Evolutionary conservation across 2,329 filamentous ascomycete genomes (phyloP).

Genomic region (Pyrenochaeta sp.): DNA sequence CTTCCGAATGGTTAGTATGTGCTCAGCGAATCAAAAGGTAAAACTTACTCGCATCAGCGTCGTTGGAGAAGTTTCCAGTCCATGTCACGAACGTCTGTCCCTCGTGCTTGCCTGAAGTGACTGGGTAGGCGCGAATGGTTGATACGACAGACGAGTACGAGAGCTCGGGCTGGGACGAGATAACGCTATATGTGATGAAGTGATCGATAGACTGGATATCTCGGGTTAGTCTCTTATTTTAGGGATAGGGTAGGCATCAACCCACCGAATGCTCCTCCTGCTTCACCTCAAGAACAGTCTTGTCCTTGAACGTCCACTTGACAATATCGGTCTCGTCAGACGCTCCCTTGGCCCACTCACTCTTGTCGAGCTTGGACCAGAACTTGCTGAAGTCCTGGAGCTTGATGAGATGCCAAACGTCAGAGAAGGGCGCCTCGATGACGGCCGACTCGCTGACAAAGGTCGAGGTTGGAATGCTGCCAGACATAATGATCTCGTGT

Average conservation of each 20-base stretch:
- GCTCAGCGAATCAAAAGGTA: not conserved
- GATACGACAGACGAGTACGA: constrained; percentile 72
- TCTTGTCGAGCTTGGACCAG: constrained; percentile 69
- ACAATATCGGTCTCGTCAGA: constrained; percentile 72
- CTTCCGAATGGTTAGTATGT: constrained; percentile 48
- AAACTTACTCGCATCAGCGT: constrained; percentile 72
- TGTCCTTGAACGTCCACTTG: constrained; percentile 76
- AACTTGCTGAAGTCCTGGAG: constrained; percentile 73
- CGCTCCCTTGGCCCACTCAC: constrained; percentile 70
- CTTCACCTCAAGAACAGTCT: constrained; percentile 74
- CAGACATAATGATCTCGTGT: constrained; percentile 29
- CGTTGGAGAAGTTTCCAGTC: constrained; percentile 74
- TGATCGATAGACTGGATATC: constrained; percentile 69
- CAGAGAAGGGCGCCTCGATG: constrained; percentile 71
- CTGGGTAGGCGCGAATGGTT: constrained; percentile 70
- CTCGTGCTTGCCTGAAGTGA: constrained; percentile 72
- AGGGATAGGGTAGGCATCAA: constrained; percentile 4
- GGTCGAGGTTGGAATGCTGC: constrained; percentile 69
- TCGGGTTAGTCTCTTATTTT: not conserved
- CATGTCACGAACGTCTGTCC: constrained; percentile 73
- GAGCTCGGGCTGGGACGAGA: constrained; percentile 70
- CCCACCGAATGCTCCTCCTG: constrained; percentile 77
- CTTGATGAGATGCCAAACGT: constrained; percentile 80
- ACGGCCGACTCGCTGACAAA: constrained; percentile 72
- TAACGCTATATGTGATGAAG: constrained; percentile 78